phyloP scores from a whole-genome alignment of 352 stramenopile genomes.

The Peronospora destructor region DNA sequence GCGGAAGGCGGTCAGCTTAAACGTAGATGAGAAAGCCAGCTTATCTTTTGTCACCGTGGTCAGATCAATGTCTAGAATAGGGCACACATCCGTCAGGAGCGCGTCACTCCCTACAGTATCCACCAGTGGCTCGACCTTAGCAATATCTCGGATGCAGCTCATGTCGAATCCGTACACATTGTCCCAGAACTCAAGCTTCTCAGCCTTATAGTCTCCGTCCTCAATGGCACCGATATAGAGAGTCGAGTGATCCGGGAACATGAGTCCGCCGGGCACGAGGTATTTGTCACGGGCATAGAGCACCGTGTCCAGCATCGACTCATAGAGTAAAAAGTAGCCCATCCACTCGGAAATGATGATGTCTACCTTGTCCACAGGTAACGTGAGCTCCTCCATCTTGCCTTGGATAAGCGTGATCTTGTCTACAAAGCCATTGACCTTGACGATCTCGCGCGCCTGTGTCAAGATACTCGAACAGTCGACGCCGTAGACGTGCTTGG shows the following conservation, averaged over 20 bases:
- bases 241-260: slow-evolving; percentile 95
- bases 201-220: slow-evolving; percentile 91
- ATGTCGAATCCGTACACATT: slow-evolving; percentile 99
- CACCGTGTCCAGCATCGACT: slow-evolving; percentile 97
- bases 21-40: slow-evolving; percentile 88
- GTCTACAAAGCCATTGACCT: slow-evolving; percentile 89
- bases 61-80: slow-evolving; percentile 91
- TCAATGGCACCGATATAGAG: slow-evolving; percentile 95
- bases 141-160: slow-evolving; percentile 96
- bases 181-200: slow-evolving; percentile 96
- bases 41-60: slow-evolving; percentile 91
- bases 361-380: slow-evolving; percentile 92
- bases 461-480: slow-evolving; percentile 94
- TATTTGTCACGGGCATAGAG: slow-evolving; percentile 95
- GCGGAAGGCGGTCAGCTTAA: slow-evolving; percentile 86
- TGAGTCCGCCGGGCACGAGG: slow-evolving; percentile 86
- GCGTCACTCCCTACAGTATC: slow-evolving; percentile 93
- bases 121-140: slow-evolving; percentile 94
- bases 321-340: slow-evolving; percentile 96
- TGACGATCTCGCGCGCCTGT: slow-evolving; percentile 92
- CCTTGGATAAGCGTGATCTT: slow-evolving; percentile 93
- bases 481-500: slow-evolving; percentile 90
- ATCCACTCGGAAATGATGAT: slow-evolving; percentile 99
- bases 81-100: slow-evolving; percentile 86
- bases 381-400: slow-evolving; percentile 89